Percentiles rank a stretch among this genome's conserved stretches.
These are phyloP conservation scores for Henckelia pumila DNA, from an alignment of 257 asterid genomes.

Conservation along the genomic window DNA sequence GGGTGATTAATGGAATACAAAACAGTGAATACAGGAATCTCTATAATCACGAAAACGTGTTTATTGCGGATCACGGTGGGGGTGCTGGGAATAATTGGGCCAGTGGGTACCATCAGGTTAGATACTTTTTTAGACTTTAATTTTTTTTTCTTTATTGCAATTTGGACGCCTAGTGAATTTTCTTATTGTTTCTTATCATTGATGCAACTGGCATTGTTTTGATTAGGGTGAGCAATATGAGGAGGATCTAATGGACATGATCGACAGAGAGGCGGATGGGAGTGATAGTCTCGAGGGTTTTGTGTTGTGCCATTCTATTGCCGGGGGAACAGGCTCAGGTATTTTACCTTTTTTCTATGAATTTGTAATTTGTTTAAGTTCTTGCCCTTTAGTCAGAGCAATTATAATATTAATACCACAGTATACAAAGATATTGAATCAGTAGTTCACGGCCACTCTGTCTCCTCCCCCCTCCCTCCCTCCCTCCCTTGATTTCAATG, in stretches of 20 bases:
- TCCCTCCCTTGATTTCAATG: background rate
- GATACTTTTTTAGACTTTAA: background rate
- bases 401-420: background rate
- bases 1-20: conserved; percentile 94
- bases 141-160: background rate
- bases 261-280: conserved; percentile 99
- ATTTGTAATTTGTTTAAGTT: conserved; percentile 12
- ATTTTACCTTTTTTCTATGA: conserved; percentile 23
- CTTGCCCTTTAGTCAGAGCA: conserved; percentile 4
- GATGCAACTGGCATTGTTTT: conserved; percentile 23
- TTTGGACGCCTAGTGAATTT: conserved; percentile 14
- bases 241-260: conserved; percentile 99
- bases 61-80: conserved; percentile 91
- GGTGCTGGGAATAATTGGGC: conserved; percentile 99
- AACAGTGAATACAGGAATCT: conserved; percentile 93
- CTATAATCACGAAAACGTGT: conserved; percentile 92
- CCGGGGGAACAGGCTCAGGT: conserved; percentile 99
- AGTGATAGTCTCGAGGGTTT: conserved; percentile 99
- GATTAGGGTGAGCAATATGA: conserved; percentile 89
- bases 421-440: background rate
- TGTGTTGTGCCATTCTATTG: conserved; percentile 97
- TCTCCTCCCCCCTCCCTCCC: background rate
- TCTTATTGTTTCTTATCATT: background rate
- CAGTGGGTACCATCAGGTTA: conserved; percentile 98
- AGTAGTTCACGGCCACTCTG: conserved; percentile 6